phyloP scores from a whole-genome alignment of 2,329 filamentous ascomycete species.

The Pyrenophora tritici-repentis region DNA sequence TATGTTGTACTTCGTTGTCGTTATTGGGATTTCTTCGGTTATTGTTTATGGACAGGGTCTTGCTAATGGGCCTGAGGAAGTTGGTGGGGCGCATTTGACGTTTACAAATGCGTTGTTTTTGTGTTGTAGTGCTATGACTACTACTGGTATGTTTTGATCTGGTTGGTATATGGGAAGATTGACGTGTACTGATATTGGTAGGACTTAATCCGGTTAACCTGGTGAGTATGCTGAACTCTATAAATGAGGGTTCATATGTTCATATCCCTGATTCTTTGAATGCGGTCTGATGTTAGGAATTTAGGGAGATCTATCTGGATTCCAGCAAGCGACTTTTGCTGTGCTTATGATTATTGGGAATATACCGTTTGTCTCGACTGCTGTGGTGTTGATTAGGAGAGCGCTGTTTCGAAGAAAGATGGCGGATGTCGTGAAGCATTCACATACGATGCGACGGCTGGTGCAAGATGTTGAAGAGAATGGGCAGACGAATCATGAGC shows the following conservation, averaged over 20 bases:
- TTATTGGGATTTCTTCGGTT: conserved; percentile 33
- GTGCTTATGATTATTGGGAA: conserved; percentile 37
- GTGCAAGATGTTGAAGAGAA: conserved; percentile 33
- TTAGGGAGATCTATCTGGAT: conserved; percentile 19
- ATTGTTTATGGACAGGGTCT: conserved; percentile 38
- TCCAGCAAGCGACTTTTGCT: conserved; percentile 36
- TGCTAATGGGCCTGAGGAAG: conserved; percentile 27
- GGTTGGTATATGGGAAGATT: background rate
- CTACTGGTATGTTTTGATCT: conserved; percentile 22
- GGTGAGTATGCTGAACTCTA: no score
- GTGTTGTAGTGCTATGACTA: conserved; percentile 40
- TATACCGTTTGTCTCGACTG: conserved; percentile 38
- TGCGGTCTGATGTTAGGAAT: no score
- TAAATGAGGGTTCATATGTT: no score
- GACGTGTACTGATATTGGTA: conserved; percentile 9
- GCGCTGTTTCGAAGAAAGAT: conserved; percentile 34
- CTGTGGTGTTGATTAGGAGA: conserved; percentile 35
- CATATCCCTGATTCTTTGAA: no score
- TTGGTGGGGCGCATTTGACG: conserved; percentile 21
- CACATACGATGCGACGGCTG: conserved; percentile 29
- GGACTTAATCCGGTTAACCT: conserved; percentile 33
- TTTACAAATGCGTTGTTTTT: conserved; percentile 38
- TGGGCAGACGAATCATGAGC: conserved; percentile 3
- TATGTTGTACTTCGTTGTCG: conserved; percentile 38
- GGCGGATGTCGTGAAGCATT: conserved; percentile 34